Base-by-base conservation (phyloP, 2,329 filamentous ascomycete genomes). In the Lecanoromycetidae sp. region DNA sequence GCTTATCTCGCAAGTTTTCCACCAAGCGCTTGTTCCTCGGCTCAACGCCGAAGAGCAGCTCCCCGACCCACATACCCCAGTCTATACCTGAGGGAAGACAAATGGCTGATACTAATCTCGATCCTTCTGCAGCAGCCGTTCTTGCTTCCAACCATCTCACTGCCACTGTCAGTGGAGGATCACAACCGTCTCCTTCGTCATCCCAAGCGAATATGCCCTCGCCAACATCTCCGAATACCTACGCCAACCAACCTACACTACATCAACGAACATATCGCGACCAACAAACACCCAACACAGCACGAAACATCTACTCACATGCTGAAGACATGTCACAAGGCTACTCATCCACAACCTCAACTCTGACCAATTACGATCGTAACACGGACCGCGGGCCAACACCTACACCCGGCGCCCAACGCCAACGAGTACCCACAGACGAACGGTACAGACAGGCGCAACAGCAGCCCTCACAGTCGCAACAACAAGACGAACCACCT, bases 1-100 rank as follows among this genome's bases (percentile, higher is more conserved):
- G 75, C 12, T 66, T 88, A 47, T 81, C 81, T 54, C 72, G 84
- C 52, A 80, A 84, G 48, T 85, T 84, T 58, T 87, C 83, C 40
- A 84, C 85, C 61, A 84, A 83, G 65, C 75, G 84, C 17, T 66
- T 70, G 54, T 75, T 82, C 54, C 76, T 84, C 35, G 81, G 81
- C 35, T 71, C 76, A 36, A 79, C 79, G 19, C 80, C 84, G n/a
- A 87, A 87, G 65, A 85, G 77, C 57, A 74, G 73, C 47, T 88
- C 84, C 15, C 84, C 84, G 2, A 86, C 83, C 33, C 78, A 83
- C 58, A 67, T 81, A 46, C 82, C 82, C 20, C 64, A 64, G 61
- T 75, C 77, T 7, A 75, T 76, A 38, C 80, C 84, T 58, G 82
- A 87, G 61, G 61, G 75, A 69, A 66, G 81, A 77, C 60, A 77